Conservation (phyloP, 371 early-diverging fungal species). For the Cladochytrium tenue region DNA sequence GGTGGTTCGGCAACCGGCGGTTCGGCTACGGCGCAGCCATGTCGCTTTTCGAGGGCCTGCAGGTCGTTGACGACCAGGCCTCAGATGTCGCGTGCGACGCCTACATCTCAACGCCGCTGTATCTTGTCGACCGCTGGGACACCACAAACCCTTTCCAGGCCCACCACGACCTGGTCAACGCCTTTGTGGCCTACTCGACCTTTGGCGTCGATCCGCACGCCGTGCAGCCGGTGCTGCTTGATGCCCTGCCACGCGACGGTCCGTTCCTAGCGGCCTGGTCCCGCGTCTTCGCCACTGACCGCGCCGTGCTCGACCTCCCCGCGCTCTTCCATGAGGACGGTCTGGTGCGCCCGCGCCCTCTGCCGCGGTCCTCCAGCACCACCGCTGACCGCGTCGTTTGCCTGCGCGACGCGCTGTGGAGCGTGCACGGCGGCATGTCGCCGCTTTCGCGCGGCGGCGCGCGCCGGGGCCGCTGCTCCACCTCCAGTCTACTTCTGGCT, state of each 20-base stretch:
- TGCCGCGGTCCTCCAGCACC: neutral
- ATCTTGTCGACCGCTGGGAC: slow-evolving; percentile 19
- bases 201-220: slow-evolving; percentile 3
- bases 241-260: slow-evolving; percentile 8
- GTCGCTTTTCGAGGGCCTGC: neutral
- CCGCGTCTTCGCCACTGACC: slow-evolving; percentile 8
- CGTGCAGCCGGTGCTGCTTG: slow-evolving; percentile 14
- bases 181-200: slow-evolving; percentile 18
- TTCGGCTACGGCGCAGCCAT: slow-evolving; percentile 11
- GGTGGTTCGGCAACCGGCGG: neutral
- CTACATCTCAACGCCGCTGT: slow-evolving; percentile 12
- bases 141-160: slow-evolving; percentile 27
- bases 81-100: slow-evolving; percentile 15
- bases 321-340: neutral
- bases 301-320: neutral
- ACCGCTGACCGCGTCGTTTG: neutral
- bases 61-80: neutral
- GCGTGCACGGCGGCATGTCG: slow-evolving; percentile 21
- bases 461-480: neutral
- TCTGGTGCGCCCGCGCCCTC: neutral
- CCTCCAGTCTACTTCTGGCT: slow-evolving; percentile 9
- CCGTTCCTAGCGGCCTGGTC: slow-evolving; percentile 19
- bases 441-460: slow-evolving; percentile 7
- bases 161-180: slow-evolving; percentile 22
- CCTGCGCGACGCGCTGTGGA: slow-evolving; percentile 14